Evolutionary conservation across 306 rosid species (phyloP).

Genomic region (Ammopiptanthus mongolicus): DNA sequence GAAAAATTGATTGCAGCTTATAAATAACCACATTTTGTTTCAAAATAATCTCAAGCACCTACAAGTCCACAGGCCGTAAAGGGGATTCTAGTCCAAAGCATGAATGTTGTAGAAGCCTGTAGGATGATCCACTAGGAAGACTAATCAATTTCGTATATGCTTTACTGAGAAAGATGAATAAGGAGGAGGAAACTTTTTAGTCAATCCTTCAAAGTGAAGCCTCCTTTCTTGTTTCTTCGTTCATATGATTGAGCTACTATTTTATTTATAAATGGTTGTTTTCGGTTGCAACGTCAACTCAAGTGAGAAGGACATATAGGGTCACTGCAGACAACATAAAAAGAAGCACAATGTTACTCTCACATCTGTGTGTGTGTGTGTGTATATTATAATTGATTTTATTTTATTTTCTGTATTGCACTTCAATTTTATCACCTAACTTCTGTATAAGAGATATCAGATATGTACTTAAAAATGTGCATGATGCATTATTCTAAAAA

Average conservation of each 20-base stretch:
- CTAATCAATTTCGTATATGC: neutral
- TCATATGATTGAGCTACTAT: neutral
- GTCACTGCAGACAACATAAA: neutral
- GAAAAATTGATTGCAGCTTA: neutral
- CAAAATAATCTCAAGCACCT: neutral
- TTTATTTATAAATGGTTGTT: neutral
- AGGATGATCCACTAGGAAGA: neutral
- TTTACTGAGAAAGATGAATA: conserved; percentile 1
- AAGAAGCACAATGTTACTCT: neutral
- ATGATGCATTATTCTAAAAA: too few species aligned
- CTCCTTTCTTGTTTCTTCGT: neutral
- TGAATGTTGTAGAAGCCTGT: neutral
- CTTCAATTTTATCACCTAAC: too few species aligned
- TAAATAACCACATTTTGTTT: neutral
- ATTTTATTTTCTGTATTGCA: too few species aligned
- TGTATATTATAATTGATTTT: too few species aligned
- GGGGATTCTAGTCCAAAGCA: neutral
- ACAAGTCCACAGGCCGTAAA: neutral
- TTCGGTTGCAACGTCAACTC: conserved; percentile 28
- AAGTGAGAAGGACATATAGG: conserved; percentile 27
- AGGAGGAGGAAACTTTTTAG: neutral
- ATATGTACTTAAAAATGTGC: too few species aligned
- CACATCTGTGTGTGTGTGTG: too few species aligned
- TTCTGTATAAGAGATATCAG: too few species aligned
- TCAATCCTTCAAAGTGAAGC: neutral